Base-by-base conservation (phyloP, 2,329 filamentous ascomycete genomes). In the Penicillium occitanis region DNA sequence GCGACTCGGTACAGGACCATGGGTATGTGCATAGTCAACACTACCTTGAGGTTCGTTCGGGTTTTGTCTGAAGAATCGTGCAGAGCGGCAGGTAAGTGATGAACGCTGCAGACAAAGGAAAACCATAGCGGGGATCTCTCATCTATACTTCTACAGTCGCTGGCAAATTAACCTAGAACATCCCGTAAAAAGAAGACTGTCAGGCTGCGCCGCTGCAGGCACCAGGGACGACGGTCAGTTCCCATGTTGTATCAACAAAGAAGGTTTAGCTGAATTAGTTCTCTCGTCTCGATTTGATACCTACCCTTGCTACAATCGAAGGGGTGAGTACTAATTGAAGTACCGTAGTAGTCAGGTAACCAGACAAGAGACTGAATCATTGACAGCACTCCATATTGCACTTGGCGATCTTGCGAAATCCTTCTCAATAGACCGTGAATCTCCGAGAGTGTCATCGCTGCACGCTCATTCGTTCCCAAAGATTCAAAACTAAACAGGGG, bases 1-100 rank as follows among this genome's bases (percentile, higher is more conserved):
- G 46, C 61, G 61, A 55, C 33, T 63, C 61, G 33, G 33, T 35
- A 33, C 14, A 46, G 11, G 61, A 55, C 48, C 61, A 63, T 55
- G 61, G 48, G 48, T 40, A 25, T 62, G 33, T 62, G 60, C 46
- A 53, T 53, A 19, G 22, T 51, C 51, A 11, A 35, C 13, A 33
- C 4, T 14, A 22, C 30, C 28, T 19, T 11, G 19, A 30, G 14
- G n/a, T 25, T 35, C 10, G 25, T 25, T 53, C 30, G 37, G 60
- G 13, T 35, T 48, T 13, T 61, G 44, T 35, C 42, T 48, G 59
- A 46, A 33, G 40, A 33, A 61, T 37, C 17, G 44, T 25, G 17
- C 22, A 51, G 33, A 19, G 35, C 44, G 25, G 8, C 42, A 22
- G 30, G n/a, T 33, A n/a, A 53, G 48, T 57, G 5, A 19, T 37